Evolutionary conservation across 805 yeast species (phyloP).

Genomic region (Barnettozyma vustinii): DNA sequence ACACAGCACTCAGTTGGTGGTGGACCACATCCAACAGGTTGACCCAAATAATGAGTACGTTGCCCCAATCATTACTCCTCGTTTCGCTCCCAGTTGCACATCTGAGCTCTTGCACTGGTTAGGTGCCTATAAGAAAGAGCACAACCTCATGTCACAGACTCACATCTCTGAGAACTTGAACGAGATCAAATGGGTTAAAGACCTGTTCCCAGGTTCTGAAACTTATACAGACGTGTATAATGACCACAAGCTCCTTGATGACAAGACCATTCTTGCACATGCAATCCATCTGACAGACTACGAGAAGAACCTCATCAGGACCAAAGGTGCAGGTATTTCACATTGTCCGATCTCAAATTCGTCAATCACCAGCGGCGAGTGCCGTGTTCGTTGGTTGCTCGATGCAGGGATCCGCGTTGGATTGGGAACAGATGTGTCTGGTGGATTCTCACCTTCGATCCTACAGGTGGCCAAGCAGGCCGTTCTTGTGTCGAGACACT

Average conservation of each 20-base stretch:
- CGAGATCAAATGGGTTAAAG: constrained; percentile 70
- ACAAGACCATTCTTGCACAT: constrained; percentile 80
- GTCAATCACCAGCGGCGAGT: constrained; percentile 85
- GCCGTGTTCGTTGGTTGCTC: constrained; percentile 67
- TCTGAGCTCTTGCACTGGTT: constrained; percentile 54
- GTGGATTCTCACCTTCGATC: constrained; percentile 67
- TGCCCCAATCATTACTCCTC: constrained; percentile 79
- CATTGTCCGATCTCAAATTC: constrained; percentile 95
- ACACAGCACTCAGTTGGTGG: constrained; percentile 47
- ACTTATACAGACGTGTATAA: constrained; percentile 78
- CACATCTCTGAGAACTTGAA: constrained; percentile 79
- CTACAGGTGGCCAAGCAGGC: constrained; percentile 66
- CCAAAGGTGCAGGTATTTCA: constrained; percentile 62
- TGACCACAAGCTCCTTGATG: constrained; percentile 50
- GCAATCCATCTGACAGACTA: constrained; percentile 68
- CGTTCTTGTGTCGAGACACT: constrained; percentile 61
- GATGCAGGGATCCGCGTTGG: constrained; percentile 68
- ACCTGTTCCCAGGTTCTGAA: constrained; percentile 64
- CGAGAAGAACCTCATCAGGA: constrained; percentile 56
- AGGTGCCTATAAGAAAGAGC: constrained; percentile 47
- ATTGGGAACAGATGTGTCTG: constrained; percentile 76
- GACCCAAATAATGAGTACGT: constrained; percentile 52
- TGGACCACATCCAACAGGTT: constrained; percentile 46
- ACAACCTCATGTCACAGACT: constrained; percentile 71
- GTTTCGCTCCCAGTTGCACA: constrained; percentile 90